A percentile compares a stretch with the other conserved stretches of the same genome.
Conservation (phyloP, 371 early-diverging fungal genomes). For the Choanephora cucurbitarum region DNA sequence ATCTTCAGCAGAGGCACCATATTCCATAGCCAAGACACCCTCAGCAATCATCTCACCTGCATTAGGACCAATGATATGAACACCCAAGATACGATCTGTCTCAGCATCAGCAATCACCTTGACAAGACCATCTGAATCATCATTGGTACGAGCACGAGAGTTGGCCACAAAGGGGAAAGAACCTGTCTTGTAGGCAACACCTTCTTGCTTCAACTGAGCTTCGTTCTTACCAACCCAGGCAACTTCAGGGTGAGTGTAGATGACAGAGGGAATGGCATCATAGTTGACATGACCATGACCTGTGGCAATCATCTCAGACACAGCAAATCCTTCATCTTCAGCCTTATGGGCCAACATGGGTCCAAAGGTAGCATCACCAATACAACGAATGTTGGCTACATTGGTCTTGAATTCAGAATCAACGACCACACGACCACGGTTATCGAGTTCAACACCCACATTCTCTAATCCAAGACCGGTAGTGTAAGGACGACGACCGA, state of each 20-base stretch:
- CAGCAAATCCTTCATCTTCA: conserved; percentile 98
- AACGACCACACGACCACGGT: conserved; percentile 87
- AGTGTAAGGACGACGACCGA: conserved; percentile 96
- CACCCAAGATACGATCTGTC: conserved; percentile 95
- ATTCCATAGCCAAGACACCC: conserved; percentile 96
- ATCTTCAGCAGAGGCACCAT: conserved; percentile 96
- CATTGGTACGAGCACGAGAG: conserved; percentile 96
- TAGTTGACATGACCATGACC: conserved; percentile 98
- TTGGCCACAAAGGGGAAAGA: conserved; percentile 96
- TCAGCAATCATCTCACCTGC: conserved; percentile 99
- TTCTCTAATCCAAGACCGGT: conserved; percentile 90
- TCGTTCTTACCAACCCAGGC: conserved; percentile 99
- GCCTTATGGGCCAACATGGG: conserved; percentile 99
- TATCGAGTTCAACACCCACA: conserved; percentile 86
- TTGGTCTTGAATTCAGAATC: conserved; percentile 91
- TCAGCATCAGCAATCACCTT: conserved; percentile 96
- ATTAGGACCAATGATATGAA: conserved; percentile 97
- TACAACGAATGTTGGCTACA: conserved; percentile 88
- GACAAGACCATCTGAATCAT: conserved; percentile 92
- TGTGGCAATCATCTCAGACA: conserved; percentile 89
- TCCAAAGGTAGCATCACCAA: conserved; percentile 96
- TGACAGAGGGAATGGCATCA: conserved; percentile 95
- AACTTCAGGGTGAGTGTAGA: conserved; percentile 98
- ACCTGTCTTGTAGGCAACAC: conserved; percentile 86
- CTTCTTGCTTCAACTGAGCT: conserved; percentile 86